Evolutionary conservation across 768 basidiomycete genomes (phyloP), one percentile per base, ranked within the genome.

Genomic region (Mycena chlorophos): DNA sequence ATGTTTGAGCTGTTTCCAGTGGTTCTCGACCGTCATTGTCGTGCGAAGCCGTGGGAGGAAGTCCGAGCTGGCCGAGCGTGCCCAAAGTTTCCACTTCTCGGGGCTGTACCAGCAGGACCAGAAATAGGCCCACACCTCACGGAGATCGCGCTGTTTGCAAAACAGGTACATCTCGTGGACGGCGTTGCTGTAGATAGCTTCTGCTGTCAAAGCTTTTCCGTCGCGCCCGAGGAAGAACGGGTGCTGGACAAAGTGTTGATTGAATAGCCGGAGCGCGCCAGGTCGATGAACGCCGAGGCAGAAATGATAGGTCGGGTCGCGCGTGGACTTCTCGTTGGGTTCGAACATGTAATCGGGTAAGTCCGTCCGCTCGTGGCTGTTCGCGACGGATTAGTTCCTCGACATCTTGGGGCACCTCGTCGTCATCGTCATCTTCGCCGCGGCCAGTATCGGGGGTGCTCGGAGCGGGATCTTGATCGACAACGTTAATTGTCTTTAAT

Each of bases 111-210:
- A 68, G 8, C 30, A 48, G 16, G 39, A 54, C 67, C 67, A 68
- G 55, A 68, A 51, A 22, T 66, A 66, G 1, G 43, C 63, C 67
- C 67, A 68, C 2, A 68, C 63, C 31, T 68, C 63, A 2, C 50
- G 23, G 4, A 68, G 62, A 16, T 54, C 62, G 5, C 56, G 52
- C 22, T 39, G 17, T 1, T 62, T 30, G 51, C 73, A 73, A 58
- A 66, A 71, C 1, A 31, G n/a, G 31, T 73, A 73, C 70, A 75
- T 73, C 39, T 74, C 70, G 5, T 56, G 38, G 0, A 74, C 72
- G 8, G 68, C 64, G 30, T 63, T 52, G 1, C 47, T 10, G 2
- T 57, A 55, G 17, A 72, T 72, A 22, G 66, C 49, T 16, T 57
- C 55, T 17, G 64, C 49, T 6, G 61, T 57, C 5, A 25, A 25